Evolutionary conservation across 805 yeast species (phyloP).

Genomic region (Saccharomycopsis oosterbeekiorum): DNA sequence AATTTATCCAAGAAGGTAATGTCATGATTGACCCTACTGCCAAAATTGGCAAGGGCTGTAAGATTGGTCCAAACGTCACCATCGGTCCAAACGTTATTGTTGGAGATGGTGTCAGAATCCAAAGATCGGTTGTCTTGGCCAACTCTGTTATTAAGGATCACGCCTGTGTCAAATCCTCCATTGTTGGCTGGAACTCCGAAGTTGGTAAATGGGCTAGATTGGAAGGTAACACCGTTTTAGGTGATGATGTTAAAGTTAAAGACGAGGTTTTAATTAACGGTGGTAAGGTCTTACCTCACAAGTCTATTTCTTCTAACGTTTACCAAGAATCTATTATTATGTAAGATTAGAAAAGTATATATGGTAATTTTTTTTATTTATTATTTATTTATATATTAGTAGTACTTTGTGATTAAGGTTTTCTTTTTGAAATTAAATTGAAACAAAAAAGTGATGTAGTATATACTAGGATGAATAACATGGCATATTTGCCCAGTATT

Average conservation of each 20-base stretch:
- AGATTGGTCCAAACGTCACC: slow-evolving; percentile 96
- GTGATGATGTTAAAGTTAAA: slow-evolving; percentile 97
- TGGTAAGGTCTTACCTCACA: slow-evolving; percentile 98
- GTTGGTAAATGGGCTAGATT: slow-evolving; percentile 99
- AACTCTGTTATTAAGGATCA: slow-evolving; percentile 92
- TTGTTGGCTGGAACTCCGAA: slow-evolving; percentile 98
- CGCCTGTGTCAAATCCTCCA: slow-evolving; percentile 95
- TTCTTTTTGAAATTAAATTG: neutral
- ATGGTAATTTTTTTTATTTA: slow-evolving; percentile 2
- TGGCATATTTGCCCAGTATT: too few relatives aligned
- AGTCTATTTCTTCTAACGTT: slow-evolving; percentile 89
- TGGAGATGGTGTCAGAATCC: slow-evolving; percentile 98
- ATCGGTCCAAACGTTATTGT: slow-evolving; percentile 93
- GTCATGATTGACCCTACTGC: slow-evolving; percentile 94
- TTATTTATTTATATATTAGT: neutral
- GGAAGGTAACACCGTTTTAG: slow-evolving; percentile 94
- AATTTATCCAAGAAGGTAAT: slow-evolving; percentile 79
- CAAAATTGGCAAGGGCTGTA: slow-evolving; percentile 81
- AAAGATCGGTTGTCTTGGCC: slow-evolving; percentile 85
- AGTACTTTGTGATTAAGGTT: neutral
- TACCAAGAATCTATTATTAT: slow-evolving; percentile 97
- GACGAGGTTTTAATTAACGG: slow-evolving; percentile 99
- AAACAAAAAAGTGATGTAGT: too few relatives aligned
- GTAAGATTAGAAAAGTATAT: slow-evolving; percentile 35
- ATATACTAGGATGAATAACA: too few relatives aligned